phyloP scores from a whole-genome alignment of 169 alveolate genomes.

The Plasmodium billcollinsi region DNA sequence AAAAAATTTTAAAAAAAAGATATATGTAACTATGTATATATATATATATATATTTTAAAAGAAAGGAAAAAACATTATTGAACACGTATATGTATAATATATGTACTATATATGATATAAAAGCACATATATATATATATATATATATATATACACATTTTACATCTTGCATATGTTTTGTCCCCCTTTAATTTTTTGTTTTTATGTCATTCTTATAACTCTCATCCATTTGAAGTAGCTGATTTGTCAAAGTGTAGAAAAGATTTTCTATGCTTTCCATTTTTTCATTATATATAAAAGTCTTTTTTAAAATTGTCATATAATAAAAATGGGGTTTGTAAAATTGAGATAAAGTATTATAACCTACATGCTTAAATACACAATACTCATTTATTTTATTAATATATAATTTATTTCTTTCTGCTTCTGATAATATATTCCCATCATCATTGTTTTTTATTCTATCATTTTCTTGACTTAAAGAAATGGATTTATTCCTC shows the following conservation, averaged over 20 bases:
- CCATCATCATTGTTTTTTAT: too few species aligned
- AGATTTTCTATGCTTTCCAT: conserved; percentile 34
- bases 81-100: too few species aligned
- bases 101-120: too few species aligned
- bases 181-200: not conserved
- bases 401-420: conserved; percentile 9
- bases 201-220: conserved; percentile 11
- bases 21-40: too few species aligned
- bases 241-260: conserved; percentile 21
- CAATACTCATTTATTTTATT: conserved; percentile 41
- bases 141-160: too few species aligned
- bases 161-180: too few species aligned
- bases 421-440: not conserved
- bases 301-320: conserved; percentile 51
- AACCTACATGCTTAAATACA: conserved; percentile 37
- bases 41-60: too few species aligned
- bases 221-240: conserved; percentile 29
- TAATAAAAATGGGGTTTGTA: conserved; percentile 67
- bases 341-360: conserved; percentile 58
- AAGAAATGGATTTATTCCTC: not conserved
- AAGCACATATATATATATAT: not conserved
- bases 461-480: conserved; percentile 7
- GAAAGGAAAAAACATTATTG: too few species aligned
- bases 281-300: conserved; percentile 31
- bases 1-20: too few species aligned